These are phyloP conservation scores for Copromyces sp. DNA, from an alignment of 495 filamentous ascomycete species.

Conservation along the genomic window DNA sequence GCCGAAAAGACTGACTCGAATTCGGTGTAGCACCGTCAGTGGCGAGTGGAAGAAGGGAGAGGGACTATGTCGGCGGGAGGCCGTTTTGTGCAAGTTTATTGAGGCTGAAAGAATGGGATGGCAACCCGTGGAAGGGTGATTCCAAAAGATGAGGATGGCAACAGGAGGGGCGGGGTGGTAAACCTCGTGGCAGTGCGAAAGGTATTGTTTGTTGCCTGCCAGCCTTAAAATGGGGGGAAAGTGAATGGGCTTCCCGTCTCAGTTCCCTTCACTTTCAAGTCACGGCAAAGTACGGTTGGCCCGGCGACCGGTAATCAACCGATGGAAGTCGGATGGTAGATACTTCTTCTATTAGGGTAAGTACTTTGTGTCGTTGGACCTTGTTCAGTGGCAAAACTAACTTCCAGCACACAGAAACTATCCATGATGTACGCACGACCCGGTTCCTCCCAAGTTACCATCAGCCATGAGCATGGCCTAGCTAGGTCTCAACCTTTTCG, in stretches of 20 bases:
- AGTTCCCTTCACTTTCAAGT: not conserved
- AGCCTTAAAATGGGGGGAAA: not conserved
- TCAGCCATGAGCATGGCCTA: not conserved
- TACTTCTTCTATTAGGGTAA: not conserved
- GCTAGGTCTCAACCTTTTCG: conserved; percentile 6
- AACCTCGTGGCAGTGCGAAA: not conserved
- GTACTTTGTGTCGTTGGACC: not conserved
- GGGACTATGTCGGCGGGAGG: not conserved
- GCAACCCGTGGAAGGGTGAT: not conserved
- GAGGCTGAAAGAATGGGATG: not conserved
- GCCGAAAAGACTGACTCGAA: not conserved
- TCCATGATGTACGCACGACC: not conserved
- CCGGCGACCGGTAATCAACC: not conserved
- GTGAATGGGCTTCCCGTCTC: not conserved
- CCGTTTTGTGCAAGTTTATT: not conserved
- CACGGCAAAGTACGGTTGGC: not conserved
- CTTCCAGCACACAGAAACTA: not conserved
- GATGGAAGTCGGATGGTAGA: not conserved
- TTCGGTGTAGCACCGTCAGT: not conserved
- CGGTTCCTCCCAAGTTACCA: not conserved
- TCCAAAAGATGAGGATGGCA: not conserved
- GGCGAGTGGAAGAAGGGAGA: not conserved
- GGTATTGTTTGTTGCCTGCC: not conserved
- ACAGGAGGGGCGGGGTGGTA: not conserved
- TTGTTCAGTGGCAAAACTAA: not conserved